phyloP scores from a whole-genome alignment of 2,329 filamentous ascomycete species.

The Xenosphaeropsis pyriputrescens region DNA sequence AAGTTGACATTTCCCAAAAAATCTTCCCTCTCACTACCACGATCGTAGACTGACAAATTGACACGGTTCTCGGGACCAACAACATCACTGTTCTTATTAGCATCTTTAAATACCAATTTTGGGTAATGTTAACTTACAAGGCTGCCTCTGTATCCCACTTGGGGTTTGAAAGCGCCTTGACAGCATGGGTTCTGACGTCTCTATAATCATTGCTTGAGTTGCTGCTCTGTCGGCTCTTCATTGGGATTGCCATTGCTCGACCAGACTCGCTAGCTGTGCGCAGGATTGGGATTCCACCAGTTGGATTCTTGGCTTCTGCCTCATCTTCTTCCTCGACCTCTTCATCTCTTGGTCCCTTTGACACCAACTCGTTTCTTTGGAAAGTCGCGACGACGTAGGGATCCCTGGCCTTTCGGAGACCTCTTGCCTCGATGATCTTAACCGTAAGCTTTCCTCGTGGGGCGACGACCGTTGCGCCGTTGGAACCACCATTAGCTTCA shows the following conservation, averaged over 20 bases:
- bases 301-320: conserved; percentile 30
- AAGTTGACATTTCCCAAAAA: conserved; percentile 87
- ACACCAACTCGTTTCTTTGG: conserved; percentile 92
- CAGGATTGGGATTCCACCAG: conserved; percentile 44
- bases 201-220: conserved; percentile 67
- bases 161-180: conserved; percentile 58
- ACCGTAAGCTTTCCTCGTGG: conserved; percentile 82
- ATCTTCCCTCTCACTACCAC: conserved; percentile 62
- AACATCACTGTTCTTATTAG: conserved; percentile 54
- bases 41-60: conserved; percentile 89
- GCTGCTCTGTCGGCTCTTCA: conserved; percentile 93
- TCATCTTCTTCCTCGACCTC: conserved; percentile 45
- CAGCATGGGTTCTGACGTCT: conserved; percentile 40
- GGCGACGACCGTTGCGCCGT: conserved; percentile 48
- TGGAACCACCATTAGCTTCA: conserved; percentile 16
- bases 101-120: conserved; percentile 1
- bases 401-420: conserved; percentile 67
- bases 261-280: conserved; percentile 70
- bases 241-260: conserved; percentile 78
- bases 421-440: conserved; percentile 74
- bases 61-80: conserved; percentile 82
- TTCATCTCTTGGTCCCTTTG: conserved; percentile 59
- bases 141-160: conserved; percentile 92
- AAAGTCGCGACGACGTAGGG: conserved; percentile 96
- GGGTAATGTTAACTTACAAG: conserved; percentile 51